Base-by-base conservation (phyloP, 2,329 filamentous ascomycete genomes). In the Colletotrichum simmondsii region DNA sequence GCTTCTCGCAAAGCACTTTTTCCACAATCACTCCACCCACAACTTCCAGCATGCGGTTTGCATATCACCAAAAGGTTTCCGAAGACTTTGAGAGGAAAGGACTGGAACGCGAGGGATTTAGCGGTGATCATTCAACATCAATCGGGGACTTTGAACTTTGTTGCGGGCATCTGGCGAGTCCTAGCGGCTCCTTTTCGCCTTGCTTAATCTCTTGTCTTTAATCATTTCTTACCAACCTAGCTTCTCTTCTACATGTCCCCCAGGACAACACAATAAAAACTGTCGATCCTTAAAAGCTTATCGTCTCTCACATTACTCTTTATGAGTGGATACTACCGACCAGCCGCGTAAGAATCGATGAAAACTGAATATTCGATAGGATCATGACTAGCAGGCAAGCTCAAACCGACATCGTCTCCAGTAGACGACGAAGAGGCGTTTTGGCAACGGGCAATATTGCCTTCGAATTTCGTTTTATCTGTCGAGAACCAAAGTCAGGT, bases 121-220 rank as follows among this genome's bases (percentile, higher is more conserved):
- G 49, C 56, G 67, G 56, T 49, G 32, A 37, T 61, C 24, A 30
- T 22, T 58, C 35, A 65, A 61, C 35, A 63, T 12, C 42, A 57
- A 60, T 58, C 42, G 66, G 66, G 66, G 56, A 71, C 61, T 69
- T 73, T 73, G 19, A 62, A 61, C 28, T 32, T 71, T 70, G 66
- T 59, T 71, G 67, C 71, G 24, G 49, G 61, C 35, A 57, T 61
- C 22, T 53, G 32, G 37, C 60, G 56, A 71, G 71, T 62, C 67
- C 61, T 22, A 71, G 37, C 6, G 56, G 67, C 71, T 73, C 57
- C 61, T 26, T 37, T 65, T 19, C 5, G 19, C 28, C 46, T 11
- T 37, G 53, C 52, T 60, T 57, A 37, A 72, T 49, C 66, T 71
- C 65, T 65, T 65, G 57, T 70, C 53, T 68, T 72, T 73, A 71